phyloP scores from a whole-genome alignment of 1,284 basidiomycete genomes.

The Xanthoconium separans region DNA sequence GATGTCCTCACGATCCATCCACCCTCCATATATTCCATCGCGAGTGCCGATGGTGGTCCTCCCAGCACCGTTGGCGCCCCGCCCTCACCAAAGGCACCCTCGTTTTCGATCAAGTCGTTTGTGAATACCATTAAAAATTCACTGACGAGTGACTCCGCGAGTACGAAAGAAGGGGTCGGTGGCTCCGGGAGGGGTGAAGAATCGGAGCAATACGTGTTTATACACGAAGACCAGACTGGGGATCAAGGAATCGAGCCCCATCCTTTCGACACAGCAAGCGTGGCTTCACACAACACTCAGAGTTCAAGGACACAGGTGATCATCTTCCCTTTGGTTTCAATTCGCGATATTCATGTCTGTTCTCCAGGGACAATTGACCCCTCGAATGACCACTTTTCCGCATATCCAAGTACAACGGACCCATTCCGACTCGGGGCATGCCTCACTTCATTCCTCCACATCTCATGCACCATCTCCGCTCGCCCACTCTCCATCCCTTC shows the following conservation, averaged over 20 bases:
- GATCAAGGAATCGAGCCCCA: constrained; percentile 19
- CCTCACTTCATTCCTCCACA: constrained; percentile 9
- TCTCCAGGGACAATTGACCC: constrained; percentile 16
- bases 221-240: constrained; percentile 16
- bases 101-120: constrained; percentile 26
- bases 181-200: constrained; percentile 9
- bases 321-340: neutral
- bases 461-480: constrained; percentile 25
- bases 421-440: constrained; percentile 20
- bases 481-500: constrained; percentile 25
- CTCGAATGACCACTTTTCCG: constrained; percentile 18
- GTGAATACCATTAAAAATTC: constrained; percentile 24
- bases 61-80: constrained; percentile 4
- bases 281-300: constrained; percentile 17
- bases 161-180: constrained; percentile 5
- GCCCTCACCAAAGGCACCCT: constrained; percentile 17
- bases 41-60: neutral
- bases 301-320: constrained; percentile 18
- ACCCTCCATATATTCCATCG: constrained; percentile 12
- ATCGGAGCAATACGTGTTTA: constrained; percentile 28
- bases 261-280: constrained; percentile 21
- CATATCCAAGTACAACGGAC: constrained; percentile 27
- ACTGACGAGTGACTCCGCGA: constrained; percentile 16
- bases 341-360: neutral
- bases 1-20: constrained; percentile 11